Base-by-base conservation (phyloP, 805 yeast species). In the Blastobotrys robertii region DNA sequence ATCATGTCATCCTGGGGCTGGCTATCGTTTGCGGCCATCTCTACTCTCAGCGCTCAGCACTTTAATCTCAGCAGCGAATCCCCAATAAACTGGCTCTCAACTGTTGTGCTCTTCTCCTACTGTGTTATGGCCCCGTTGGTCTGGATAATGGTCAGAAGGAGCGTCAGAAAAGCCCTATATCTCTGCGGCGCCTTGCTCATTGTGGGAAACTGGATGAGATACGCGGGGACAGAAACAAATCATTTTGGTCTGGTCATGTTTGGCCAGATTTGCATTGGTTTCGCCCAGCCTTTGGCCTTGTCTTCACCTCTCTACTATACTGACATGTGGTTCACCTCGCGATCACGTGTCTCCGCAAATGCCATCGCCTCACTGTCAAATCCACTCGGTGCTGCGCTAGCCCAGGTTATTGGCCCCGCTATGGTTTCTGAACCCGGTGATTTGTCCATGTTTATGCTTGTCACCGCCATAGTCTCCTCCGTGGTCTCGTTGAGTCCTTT, bases 321-420 rank as follows among this genome's bases (percentile, higher is more conserved):
- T 5, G 63, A 58, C 39, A 49, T 54, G 36, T 59, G 63, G 63
- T 59, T 55, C 50, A 59, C 63, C 10, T 46, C 55, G 33, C 42
- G 50, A 30, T 58, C 63, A 2, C 52, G 64, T 28, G 57, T 59
- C 10, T 55, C 63, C 11, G 64, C 64, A n/a, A 59, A 59, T 40
- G 64, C 64, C 9, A 47, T 59, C 16, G 61, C 59, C 3, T 54
- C 63, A 12, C 45, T 59, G 30, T 51, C 64, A 4, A 59, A 59
- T 42, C 64, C 64, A 1, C 49, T 59, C 8, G 64, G 64, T 8
- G 64, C 60, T 10, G 64, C 64, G 11, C 49, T 59, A 31, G 64
- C 60, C 10, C 58, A 57, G 37, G 52, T 59, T 1, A 57, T 59
- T 7, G 59, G 63, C 10, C 64, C 64, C 8, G 55, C 60, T 2